Evolutionary conservation across 2,329 filamentous ascomycete genomes (phyloP), one percentile per base, ranked within the genome.

Genomic region (Paracoccidioides brasiliensis): DNA sequence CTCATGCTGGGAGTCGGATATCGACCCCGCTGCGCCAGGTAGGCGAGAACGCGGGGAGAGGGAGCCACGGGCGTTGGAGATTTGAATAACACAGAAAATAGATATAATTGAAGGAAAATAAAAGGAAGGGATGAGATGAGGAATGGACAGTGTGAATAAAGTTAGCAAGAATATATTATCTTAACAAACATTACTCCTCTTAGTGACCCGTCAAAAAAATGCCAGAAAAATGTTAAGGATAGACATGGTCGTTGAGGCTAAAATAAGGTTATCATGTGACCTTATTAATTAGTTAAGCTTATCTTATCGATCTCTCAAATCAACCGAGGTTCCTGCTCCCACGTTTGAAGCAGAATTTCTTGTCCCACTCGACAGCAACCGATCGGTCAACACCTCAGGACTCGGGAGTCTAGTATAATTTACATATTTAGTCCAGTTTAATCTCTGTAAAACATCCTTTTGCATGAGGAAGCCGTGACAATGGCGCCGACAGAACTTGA

Each of bases 31-130:
- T 65, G 66, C 54, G 69, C 63, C 62, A 74, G 62, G 55, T 70
- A 71, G 62, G 70, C 70, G 55, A 68, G 63, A 37, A 73, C 61
- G 52, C 71, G 70, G 53, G 67, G 62, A 56, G 71, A 72, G 49
- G 67, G 68, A 63, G 69, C 69, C 68, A 72, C 62, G 54, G 56
- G 55, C 57, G 46, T 45, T 54, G 51, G 30, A 52, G 37, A 40
- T 7, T 22, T 22, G 22, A 22, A 4, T 42, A 33, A 42, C 3
- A 28, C 1, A 3, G 14, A 12, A 10, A 33, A 33, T 5, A 41
- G 42, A 22, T 52, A 32, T 42, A 42, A 8, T 30, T 38, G n/a
- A 28, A 40, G 30, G 38, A 3, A 42, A 33, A 52, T 8, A 3
- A 15, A 33, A n/a, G 5, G 7, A 38, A 8, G 12, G 46, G 46